Conservation (phyloP, 1,284 basidiomycete species). For the Apiotrichum akiyoshidainum region DNA sequence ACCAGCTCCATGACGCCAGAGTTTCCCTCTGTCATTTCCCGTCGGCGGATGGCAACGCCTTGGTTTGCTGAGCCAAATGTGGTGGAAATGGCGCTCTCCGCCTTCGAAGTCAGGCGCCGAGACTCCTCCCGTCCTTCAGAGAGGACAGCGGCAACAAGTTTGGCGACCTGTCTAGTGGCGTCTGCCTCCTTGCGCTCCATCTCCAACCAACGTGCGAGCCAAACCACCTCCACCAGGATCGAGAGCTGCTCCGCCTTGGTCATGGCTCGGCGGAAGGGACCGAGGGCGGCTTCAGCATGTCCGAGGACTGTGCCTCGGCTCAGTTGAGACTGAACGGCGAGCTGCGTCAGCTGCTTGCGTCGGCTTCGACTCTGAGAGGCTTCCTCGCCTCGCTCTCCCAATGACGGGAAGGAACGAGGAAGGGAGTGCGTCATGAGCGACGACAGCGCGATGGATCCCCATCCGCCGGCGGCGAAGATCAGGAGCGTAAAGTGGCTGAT, state of each 20-base stretch:
- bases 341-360: constrained; percentile 56
- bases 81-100: background rate
- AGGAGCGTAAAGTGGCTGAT: constrained; percentile 56
- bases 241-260: constrained; percentile 69
- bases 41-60: constrained; percentile 62
- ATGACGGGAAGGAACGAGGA: constrained; percentile 53
- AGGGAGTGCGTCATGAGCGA: constrained; percentile 62
- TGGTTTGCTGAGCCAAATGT: constrained; percentile 3
- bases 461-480: constrained; percentile 80
- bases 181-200: constrained; percentile 81
- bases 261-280: constrained; percentile 79
- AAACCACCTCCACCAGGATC: constrained; percentile 66
- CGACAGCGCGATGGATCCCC: constrained; percentile 74
- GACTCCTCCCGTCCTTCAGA: constrained; percentile 52
- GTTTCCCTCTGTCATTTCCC: constrained; percentile 72
- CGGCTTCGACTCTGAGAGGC: background rate
- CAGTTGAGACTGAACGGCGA: constrained; percentile 65
- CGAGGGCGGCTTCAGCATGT: constrained; percentile 66
- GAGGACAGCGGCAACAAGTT: constrained; percentile 71
- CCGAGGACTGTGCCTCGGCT: constrained; percentile 64
- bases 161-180: constrained; percentile 75
- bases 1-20: constrained; percentile 69
- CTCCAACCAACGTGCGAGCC: constrained; percentile 71
- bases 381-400: constrained; percentile 26
- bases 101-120: constrained; percentile 9